Percentiles rank a stretch among this genome's conserved stretches.
Conservation (phyloP, 257 asterid species). For the Solanum verrucosum region DNA sequence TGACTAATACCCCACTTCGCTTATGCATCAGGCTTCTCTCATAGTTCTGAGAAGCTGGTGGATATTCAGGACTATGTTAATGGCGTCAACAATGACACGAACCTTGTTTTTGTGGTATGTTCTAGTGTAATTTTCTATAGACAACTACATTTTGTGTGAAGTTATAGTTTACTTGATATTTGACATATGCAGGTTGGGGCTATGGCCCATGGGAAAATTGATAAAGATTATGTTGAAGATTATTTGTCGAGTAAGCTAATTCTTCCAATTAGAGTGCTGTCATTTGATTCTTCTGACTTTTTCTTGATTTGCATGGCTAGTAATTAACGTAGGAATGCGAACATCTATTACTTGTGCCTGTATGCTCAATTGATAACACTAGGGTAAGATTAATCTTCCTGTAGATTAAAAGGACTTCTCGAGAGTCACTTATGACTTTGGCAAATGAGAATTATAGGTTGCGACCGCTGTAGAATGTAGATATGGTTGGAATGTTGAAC, state of each 20-base stretch:
- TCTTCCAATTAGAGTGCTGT: not conserved
- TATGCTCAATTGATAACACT: not conserved
- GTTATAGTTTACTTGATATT: not conserved
- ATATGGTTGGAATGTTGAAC: not conserved
- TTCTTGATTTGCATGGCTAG: not conserved
- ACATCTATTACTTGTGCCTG: not conserved
- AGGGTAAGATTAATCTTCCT: not conserved
- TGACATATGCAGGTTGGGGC: conserved; percentile 68
- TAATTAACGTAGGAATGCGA: not conserved
- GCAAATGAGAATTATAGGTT: not conserved
- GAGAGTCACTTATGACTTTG: not conserved
- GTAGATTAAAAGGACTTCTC: not conserved
- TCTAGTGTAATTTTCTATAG: not conserved
- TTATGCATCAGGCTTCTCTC: conserved; percentile 65
- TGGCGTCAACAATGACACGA: conserved; percentile 34
- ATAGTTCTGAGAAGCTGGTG: conserved; percentile 76
- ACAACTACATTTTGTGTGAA: not conserved
- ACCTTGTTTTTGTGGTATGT: conserved; percentile 86
- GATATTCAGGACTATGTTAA: conserved; percentile 62
- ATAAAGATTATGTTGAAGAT: conserved; percentile 61
- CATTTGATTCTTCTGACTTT: not conserved
- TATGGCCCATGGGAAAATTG: conserved; percentile 91
- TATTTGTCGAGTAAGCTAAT: conserved; percentile 57
- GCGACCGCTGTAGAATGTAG: not conserved
- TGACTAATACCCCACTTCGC: not conserved